Evolutionary conservation across 148 eudicot species (phyloP).

Genomic region (Chenopodium suecicum): DNA sequence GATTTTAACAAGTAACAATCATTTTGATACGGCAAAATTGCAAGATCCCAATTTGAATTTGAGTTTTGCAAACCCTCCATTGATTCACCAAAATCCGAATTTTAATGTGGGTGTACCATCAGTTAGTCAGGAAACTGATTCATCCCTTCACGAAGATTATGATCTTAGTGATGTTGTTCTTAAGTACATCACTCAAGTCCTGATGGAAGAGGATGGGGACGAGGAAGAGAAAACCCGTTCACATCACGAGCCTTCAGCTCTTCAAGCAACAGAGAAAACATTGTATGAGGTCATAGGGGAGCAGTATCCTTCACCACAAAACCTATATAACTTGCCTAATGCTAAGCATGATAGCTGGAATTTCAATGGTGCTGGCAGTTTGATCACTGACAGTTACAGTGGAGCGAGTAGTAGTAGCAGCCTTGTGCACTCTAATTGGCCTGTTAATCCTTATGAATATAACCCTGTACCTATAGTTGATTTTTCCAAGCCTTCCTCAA

Average conservation of each 20-base stretch:
- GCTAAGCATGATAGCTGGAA: constrained; percentile 15
- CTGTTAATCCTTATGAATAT: constrained; percentile 23
- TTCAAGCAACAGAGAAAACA: constrained; percentile 67
- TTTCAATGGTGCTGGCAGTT: constrained; percentile 17
- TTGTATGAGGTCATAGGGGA: constrained; percentile 61
- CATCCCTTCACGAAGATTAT: constrained; percentile 44
- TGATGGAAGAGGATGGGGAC: constrained; percentile 62
- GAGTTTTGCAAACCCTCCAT: constrained; percentile 10
- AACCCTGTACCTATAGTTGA: constrained; percentile 22
- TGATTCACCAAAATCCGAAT: constrained; percentile 29
- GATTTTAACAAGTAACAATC: constrained; percentile 29
- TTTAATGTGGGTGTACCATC: constrained; percentile 12
- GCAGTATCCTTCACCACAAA: constrained; percentile 37
- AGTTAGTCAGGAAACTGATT: constrained; percentile 18
- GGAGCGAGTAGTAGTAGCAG: constrained; percentile 17
- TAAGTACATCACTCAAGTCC: constrained; percentile 62
- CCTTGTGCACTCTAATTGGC: constrained; percentile 17
- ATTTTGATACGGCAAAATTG: constrained; percentile 19
- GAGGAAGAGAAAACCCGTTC: constrained; percentile 45
- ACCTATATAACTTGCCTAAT: constrained; percentile 8
- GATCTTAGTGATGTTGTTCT: constrained; percentile 66
- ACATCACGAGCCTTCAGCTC: constrained; percentile 57
- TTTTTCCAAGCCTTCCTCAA: constrained; percentile 29
- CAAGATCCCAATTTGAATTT: constrained; percentile 26
- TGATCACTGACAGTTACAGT: background rate